Base-by-base conservation (phyloP, 2,329 filamentous ascomycete species). In the Triangularia verruculosa region DNA sequence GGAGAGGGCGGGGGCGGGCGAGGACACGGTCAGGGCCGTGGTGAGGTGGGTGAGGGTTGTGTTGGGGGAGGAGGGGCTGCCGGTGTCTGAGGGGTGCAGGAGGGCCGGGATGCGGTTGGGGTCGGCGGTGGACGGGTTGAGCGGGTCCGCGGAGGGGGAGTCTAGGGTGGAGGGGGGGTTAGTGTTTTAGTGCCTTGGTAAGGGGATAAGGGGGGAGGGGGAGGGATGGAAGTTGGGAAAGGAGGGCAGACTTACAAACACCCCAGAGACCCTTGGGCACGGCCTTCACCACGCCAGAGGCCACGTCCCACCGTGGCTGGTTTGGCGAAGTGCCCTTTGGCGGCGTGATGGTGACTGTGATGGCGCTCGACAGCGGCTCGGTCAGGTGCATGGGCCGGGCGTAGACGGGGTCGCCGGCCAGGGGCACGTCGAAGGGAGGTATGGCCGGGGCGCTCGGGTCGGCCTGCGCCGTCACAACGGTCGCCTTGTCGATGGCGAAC, bases 381-480 rank as follows among this genome's bases (percentile, higher is more conserved):
- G 2, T 22, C 12, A 60, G 57, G 11, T 60, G 57, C 61, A 63
- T 63, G 7, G 61, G 61, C 11, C 27, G 20, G 27, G 61, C 61
- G 56, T 34, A 57, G 57, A 63, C 27, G 32, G 30, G 11, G 20
- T 15, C 2, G 28, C 12, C 52, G 13, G 22, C 17, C 52, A 25
- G 52, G 28, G 27, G 9, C 27, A 28, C 27, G 27, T 28, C 27
- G 27, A 28, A 28, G 27, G 27, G 27, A 28, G 27, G 27, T 28
- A 28, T 28, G 27, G 27, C 27, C 27, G 27, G 27, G 27, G 27
- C 27, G 27, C 27, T 28, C 27, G 27, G 27, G 27, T 28, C 27
- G 27, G 28, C 54, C 22, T 57, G 27, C 9, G 20, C 27, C 20
- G 51, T 57, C 27, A n/a, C 39, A 7, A 61, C 20, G 34, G 6